Conservation (phyloP, 1,284 basidiomycete species). For the Phlebopus sp. region DNA sequence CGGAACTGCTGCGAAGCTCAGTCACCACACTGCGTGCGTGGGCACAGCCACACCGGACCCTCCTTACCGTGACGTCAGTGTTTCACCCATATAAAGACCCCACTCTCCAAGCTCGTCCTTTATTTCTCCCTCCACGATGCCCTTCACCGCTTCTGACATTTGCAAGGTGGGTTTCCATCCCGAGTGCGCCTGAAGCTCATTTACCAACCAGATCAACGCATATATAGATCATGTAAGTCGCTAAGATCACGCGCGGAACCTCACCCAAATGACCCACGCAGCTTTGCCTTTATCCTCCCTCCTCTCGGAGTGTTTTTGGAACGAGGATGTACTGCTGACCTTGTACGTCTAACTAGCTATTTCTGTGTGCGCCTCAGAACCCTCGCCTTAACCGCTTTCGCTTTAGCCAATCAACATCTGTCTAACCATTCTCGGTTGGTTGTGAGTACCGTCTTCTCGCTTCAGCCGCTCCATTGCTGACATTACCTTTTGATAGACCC, state of each 20-base stretch:
- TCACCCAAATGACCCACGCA: slow-evolving; percentile 17
- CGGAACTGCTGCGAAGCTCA: not conserved
- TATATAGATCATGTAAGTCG: slow-evolving; percentile 36
- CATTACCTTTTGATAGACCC: slow-evolving; percentile 42
- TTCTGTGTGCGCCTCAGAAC: not conserved
- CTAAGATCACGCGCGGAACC: not conserved
- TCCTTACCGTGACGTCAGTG: slow-evolving; percentile 27
- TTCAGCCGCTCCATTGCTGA: slow-evolving; percentile 5
- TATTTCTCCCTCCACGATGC: slow-evolving; percentile 42
- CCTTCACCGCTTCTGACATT: slow-evolving; percentile 70
- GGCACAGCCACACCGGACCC: slow-evolving; percentile 15
- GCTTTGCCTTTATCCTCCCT: slow-evolving; percentile 71
- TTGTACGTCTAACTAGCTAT: slow-evolving; percentile 41
- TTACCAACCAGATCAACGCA: slow-evolving; percentile 23
- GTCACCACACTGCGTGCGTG: not conserved
- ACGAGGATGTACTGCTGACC: slow-evolving; percentile 68
- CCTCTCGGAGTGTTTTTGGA: slow-evolving; percentile 81
- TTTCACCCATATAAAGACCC: not conserved
- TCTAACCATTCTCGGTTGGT: slow-evolving; percentile 67
- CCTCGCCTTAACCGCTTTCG: slow-evolving; percentile 1
- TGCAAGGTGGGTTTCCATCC: slow-evolving; percentile 52
- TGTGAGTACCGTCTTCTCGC: slow-evolving; percentile 42
- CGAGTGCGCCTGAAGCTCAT: not conserved
- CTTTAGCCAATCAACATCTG: slow-evolving; percentile 65
- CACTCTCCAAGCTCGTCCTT: slow-evolving; percentile 6